Evolutionary conservation across 495 filamentous ascomycete species (phyloP).

Genomic region (Achaetomiella virescens): DNA sequence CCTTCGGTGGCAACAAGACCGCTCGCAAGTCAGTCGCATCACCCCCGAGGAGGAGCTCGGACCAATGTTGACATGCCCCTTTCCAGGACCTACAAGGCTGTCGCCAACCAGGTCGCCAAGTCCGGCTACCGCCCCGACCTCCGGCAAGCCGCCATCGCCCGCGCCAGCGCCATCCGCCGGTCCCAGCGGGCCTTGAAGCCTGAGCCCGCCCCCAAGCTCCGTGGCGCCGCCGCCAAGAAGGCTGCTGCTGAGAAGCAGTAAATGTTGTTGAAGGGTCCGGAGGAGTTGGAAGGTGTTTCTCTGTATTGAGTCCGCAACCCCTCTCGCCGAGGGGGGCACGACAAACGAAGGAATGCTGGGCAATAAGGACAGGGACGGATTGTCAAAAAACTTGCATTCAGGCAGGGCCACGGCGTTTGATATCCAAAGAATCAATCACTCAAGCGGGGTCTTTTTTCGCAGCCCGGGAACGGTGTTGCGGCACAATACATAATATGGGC

Average conservation of each 20-base stretch:
- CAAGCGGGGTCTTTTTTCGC: constrained; percentile 17
- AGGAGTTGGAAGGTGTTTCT: constrained; percentile 13
- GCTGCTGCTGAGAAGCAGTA: constrained; percentile 34
- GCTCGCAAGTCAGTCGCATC: constrained; percentile 70
- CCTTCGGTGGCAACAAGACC: constrained; percentile 61
- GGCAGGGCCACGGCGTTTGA: constrained; percentile 36
- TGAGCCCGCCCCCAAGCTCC: constrained; percentile 60
- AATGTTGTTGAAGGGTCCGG: constrained; percentile 9
- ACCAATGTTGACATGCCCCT: constrained; percentile 22
- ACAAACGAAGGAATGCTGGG: constrained; percentile 22
- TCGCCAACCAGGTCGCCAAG: constrained; percentile 76
- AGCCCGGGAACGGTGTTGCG: constrained; percentile 14
- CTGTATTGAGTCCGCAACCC: constrained; percentile 20
- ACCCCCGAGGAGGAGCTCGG: not conserved
- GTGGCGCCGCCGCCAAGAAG: constrained; percentile 78
- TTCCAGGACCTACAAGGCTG: constrained; percentile 75
- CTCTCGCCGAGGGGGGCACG: constrained; percentile 12
- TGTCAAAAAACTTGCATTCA: constrained; percentile 27
- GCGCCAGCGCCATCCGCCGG: constrained; percentile 77
- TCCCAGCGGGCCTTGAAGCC: constrained; percentile 77
- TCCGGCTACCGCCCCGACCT: constrained; percentile 80
- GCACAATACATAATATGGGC: constrained; percentile 11
- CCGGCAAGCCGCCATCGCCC: constrained; percentile 77
- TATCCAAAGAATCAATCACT: constrained; percentile 30
- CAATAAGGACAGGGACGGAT: constrained; percentile 19